These are phyloP conservation scores for Wickerhamiella parazyma DNA, from an alignment of 805 yeast genomes.

Conservation along the genomic window DNA sequence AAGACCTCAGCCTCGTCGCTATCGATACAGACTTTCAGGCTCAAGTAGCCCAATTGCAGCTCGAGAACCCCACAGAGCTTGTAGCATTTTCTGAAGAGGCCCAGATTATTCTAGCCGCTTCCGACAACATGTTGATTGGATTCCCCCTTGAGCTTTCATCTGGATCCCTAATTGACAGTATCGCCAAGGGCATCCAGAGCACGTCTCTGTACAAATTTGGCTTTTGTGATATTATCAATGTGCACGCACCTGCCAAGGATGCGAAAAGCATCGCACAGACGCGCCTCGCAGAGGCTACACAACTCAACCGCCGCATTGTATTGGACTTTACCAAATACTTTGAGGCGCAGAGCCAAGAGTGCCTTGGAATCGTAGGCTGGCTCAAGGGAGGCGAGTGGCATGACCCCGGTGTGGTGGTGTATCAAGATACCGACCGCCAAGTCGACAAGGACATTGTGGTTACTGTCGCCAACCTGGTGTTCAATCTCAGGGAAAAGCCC, in stretches of 20 bases:
- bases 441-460: constrained; percentile 46
- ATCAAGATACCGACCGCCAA: constrained; percentile 50
- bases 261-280: constrained; percentile 6
- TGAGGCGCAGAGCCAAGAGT: not conserved
- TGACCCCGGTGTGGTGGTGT: constrained; percentile 33
- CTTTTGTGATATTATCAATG: constrained; percentile 27
- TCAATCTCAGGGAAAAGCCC: constrained; percentile 20
- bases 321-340: not conserved
- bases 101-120: constrained; percentile 11
- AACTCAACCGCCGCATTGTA: constrained; percentile 4
- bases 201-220: constrained; percentile 12
- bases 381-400: constrained; percentile 14
- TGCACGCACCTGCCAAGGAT: constrained; percentile 3
- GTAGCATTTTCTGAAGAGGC: constrained; percentile 13
- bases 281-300: constrained; percentile 31
- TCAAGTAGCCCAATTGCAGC: constrained; percentile 8
- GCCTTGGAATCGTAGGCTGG: constrained; percentile 12
- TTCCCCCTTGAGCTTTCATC: constrained; percentile 16
- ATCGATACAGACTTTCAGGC: constrained; percentile 17
- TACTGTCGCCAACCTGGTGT: constrained; percentile 32
- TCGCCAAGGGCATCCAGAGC: constrained; percentile 15
- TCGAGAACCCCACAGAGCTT: constrained; percentile 2
- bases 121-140: constrained; percentile 13
- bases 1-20: constrained; percentile 5
- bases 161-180: constrained; percentile 18